phyloP scores from a whole-genome alignment of 805 yeast species.

The Ogataea nakhonphanomensis region DNA sequence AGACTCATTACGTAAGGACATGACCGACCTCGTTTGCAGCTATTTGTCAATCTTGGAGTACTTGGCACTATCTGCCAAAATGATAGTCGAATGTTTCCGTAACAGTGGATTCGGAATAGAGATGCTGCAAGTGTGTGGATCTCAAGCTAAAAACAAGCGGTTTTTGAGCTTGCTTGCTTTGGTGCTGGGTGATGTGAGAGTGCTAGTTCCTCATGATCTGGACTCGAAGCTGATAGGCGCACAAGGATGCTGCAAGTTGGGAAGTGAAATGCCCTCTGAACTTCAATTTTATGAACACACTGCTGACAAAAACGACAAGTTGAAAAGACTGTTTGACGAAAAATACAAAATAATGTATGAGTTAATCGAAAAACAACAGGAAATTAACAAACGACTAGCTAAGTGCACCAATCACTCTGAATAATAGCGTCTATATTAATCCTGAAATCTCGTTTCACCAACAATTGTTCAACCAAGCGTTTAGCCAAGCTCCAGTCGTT shows the following conservation, averaged over 20 bases:
- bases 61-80: slow-evolving; percentile 47
- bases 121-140: slow-evolving; percentile 46
- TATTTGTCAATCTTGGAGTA: slow-evolving; percentile 50
- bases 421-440: slow-evolving; percentile 34
- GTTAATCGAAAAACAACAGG: slow-evolving; percentile 16
- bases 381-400: slow-evolving; percentile 10
- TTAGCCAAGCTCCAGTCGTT: slow-evolving; percentile 45
- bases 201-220: slow-evolving; percentile 3
- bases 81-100: slow-evolving; percentile 34
- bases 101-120: slow-evolving; percentile 24
- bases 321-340: slow-evolving; percentile 11
- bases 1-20: slow-evolving; percentile 37
- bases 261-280: not conserved
- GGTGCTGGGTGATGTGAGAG: slow-evolving; percentile 20
- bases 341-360: slow-evolving; percentile 13
- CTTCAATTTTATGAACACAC: not conserved
- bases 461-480: slow-evolving; percentile 45
- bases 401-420: slow-evolving; percentile 33
- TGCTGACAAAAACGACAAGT: not conserved
- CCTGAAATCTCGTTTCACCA: slow-evolving; percentile 48
- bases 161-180: slow-evolving; percentile 33
- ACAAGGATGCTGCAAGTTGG: slow-evolving; percentile 15
- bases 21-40: slow-evolving; percentile 35
- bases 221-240: slow-evolving; percentile 19
- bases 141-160: slow-evolving; percentile 48